Evolutionary conservation across 2,329 filamentous ascomycete genomes (phyloP).

Genomic region (Fusarium liriodendri): DNA sequence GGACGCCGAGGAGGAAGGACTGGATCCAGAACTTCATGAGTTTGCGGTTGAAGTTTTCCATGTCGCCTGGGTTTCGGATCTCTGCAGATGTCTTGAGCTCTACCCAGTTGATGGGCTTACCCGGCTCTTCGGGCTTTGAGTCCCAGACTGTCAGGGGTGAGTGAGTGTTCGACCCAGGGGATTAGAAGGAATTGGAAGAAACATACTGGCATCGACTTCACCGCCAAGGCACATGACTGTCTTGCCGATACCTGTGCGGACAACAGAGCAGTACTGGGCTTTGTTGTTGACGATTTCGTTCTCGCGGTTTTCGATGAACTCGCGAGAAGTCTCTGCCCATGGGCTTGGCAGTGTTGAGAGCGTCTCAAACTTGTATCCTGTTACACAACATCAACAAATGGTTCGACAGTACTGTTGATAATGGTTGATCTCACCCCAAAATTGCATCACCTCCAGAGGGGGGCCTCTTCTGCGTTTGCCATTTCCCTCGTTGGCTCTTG

Average conservation of each 20-base stretch:
- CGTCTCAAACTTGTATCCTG: conserved; percentile 97
- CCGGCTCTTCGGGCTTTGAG: conserved; percentile 74
- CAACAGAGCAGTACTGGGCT: conserved; percentile 95
- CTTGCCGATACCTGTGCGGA: conserved; percentile 86
- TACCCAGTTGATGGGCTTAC: conserved; percentile 86
- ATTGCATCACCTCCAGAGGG: conserved; percentile 86
- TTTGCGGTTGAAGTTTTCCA: conserved; percentile 85
- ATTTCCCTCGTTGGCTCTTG: conserved; percentile 65
- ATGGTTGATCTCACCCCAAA: conserved; percentile 74
- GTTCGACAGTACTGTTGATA: neutral
- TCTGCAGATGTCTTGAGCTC: conserved; percentile 92
- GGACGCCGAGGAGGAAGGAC: conserved; percentile 92
- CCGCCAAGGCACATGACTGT: conserved; percentile 83
- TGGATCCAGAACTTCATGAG: conserved; percentile 97
- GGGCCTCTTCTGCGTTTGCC: conserved; percentile 52
- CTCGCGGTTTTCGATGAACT: conserved; percentile 82
- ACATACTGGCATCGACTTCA: conserved; percentile 89
- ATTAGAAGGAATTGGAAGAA: neutral
- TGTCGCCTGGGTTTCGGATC: conserved; percentile 74
- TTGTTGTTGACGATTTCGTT: conserved; percentile 83
- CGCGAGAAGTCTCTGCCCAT: conserved; percentile 78
- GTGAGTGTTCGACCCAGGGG: neutral
- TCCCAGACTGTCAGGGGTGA: conserved; percentile 75
- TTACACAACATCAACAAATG: neutral
- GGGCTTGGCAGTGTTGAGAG: conserved; percentile 79